These are phyloP conservation scores for Penicillium odoratum DNA, from an alignment of 495 filamentous ascomycete species.

Conservation along the genomic window DNA sequence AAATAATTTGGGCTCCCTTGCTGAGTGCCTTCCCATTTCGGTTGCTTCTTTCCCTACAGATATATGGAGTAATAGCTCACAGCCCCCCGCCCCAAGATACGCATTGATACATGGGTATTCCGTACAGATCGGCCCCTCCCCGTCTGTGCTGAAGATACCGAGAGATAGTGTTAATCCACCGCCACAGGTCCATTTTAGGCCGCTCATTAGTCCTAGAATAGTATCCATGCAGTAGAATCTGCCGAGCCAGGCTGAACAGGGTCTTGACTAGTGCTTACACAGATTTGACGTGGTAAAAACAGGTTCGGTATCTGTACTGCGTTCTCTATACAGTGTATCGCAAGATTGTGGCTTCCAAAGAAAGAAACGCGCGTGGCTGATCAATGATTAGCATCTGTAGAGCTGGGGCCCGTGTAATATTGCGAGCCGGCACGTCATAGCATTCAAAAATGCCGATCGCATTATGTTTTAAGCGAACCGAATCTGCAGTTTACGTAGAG, in stretches of 20 bases:
- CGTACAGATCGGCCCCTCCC: neutral
- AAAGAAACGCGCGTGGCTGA: neutral
- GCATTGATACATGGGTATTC: too few species aligned
- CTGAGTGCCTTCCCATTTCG: neutral
- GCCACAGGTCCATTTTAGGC: neutral
- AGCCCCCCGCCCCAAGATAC: neutral
- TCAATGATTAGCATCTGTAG: neutral
- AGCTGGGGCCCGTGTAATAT: neutral
- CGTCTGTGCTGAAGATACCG: neutral
- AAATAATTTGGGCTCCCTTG: neutral
- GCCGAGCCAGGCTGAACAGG: neutral
- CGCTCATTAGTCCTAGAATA: neutral
- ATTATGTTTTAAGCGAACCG: neutral
- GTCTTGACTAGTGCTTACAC: neutral
- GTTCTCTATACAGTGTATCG: neutral
- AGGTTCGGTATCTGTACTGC: too few species aligned
- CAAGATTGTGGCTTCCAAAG: neutral
- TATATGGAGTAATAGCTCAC: too few species aligned
- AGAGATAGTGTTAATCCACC: neutral
- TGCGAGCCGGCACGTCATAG: neutral
- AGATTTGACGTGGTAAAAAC: too few species aligned
- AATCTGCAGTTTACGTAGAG: neutral
- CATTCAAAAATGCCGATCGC: neutral
- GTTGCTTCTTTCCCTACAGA: neutral
- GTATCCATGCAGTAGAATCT: neutral